Evolutionary conservation across 1,139 yeast species (phyloP).

Genomic region (Magnusiomyces clavatus): DNA sequence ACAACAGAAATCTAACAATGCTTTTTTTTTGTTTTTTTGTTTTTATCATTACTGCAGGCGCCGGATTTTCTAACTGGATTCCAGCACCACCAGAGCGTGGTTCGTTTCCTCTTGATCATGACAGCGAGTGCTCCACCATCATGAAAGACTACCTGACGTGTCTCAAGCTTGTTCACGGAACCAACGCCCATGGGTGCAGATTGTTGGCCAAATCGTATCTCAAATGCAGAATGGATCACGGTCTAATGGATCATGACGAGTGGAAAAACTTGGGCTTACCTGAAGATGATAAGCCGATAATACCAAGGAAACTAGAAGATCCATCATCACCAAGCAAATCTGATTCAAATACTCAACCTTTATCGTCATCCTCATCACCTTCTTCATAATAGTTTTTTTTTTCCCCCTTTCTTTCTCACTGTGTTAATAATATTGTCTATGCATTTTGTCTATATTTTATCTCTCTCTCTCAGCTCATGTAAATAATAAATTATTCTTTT

Average conservation of each 20-base stretch:
- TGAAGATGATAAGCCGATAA: slow-evolving; percentile 39
- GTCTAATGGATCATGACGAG: slow-evolving; percentile 72
- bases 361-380: not conserved
- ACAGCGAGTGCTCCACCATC: slow-evolving; percentile 67
- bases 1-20: not conserved
- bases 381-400: no score
- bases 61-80: slow-evolving; percentile 23
- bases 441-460: not conserved
- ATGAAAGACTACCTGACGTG: slow-evolving; percentile 76
- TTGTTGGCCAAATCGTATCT: slow-evolving; percentile 73
- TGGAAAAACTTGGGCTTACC: slow-evolving; percentile 87
- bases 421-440: not conserved
- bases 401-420: no score
- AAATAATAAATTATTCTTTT: no score
- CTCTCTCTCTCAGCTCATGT: not conserved
- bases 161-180: slow-evolving; percentile 66
- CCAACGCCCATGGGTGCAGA: slow-evolving; percentile 86
- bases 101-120: slow-evolving; percentile 91
- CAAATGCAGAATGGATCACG: slow-evolving; percentile 84
- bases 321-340: not conserved
- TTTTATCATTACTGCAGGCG: not conserved
- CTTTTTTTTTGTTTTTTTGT: not conserved
- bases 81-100: slow-evolving; percentile 97
- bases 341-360: not conserved
- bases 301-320: slow-evolving; percentile 1